These are phyloP conservation scores for Hyaloscypha variabilis DNA, from an alignment of 495 filamentous ascomycete species.

Conservation along the genomic window DNA sequence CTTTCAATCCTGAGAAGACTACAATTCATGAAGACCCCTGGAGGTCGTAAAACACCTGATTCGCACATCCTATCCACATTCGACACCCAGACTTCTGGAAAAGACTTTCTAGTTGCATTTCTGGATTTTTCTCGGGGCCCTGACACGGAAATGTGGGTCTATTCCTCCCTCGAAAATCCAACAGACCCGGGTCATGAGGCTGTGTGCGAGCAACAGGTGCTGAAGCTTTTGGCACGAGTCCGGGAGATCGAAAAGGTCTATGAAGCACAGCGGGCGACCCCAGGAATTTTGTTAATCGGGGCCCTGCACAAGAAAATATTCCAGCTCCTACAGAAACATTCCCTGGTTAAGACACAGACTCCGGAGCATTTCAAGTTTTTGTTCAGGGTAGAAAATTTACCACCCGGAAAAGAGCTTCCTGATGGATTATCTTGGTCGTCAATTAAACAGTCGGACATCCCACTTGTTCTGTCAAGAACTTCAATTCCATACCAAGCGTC, in stretches of 20 bases:
- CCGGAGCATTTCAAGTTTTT: slow-evolving; percentile 46
- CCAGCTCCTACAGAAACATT: slow-evolving; percentile 25
- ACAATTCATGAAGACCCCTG: slow-evolving; percentile 50
- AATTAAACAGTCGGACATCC: slow-evolving; percentile 36
- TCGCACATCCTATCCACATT: slow-evolving; percentile 22
- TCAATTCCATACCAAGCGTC: slow-evolving; percentile 39
- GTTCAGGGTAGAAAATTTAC: slow-evolving; percentile 37
- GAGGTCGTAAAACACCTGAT: slow-evolving; percentile 33
- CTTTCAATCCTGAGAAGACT: slow-evolving; percentile 59
- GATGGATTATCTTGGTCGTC: slow-evolving; percentile 38
- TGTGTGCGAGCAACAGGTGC: slow-evolving; percentile 4
- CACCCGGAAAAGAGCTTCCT: slow-evolving; percentile 18
- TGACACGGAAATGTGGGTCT: slow-evolving; percentile 65
- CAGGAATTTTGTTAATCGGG: slow-evolving; percentile 34
- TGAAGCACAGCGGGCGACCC: not conserved
- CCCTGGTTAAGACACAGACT: slow-evolving; percentile 2
- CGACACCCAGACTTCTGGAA: slow-evolving; percentile 35
- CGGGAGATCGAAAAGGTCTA: slow-evolving; percentile 10
- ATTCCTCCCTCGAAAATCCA: slow-evolving; percentile 52
- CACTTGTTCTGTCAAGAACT: slow-evolving; percentile 38
- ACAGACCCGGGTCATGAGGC: not conserved
- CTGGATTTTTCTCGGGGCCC: slow-evolving; percentile 58
- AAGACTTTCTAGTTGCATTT: slow-evolving; percentile 52
- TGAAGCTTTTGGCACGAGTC: slow-evolving; percentile 15
- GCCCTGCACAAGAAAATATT: slow-evolving; percentile 38